These are phyloP conservation scores for Elongisporangium anandrum DNA, from an alignment of 352 stramenopile genomes.

Conservation along the genomic window DNA sequence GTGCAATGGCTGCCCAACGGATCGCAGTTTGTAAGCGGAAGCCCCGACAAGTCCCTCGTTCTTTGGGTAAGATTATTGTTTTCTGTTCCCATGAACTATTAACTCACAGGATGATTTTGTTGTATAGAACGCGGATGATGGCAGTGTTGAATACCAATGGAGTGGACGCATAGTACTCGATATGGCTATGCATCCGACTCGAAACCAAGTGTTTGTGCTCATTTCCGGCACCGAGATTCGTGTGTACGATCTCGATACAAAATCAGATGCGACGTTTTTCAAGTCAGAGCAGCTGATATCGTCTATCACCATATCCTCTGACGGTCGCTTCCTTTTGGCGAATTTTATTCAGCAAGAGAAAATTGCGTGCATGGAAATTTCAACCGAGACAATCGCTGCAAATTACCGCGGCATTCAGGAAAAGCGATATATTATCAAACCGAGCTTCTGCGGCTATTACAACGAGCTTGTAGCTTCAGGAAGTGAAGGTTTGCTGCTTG, in stretches of 20 bases:
- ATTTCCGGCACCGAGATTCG: constrained; percentile 51
- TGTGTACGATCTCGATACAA: constrained; percentile 51
- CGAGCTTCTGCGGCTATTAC: constrained; percentile 50
- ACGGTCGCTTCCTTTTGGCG: constrained; percentile 45
- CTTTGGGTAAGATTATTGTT: constrained; percentile 65
- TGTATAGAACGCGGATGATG: constrained; percentile 42
- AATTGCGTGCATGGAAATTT: constrained; percentile 47
- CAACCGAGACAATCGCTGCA: constrained; percentile 31
- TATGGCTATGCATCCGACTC: constrained; percentile 46
- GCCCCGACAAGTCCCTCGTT: constrained; percentile 65
- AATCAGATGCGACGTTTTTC: constrained; percentile 58
- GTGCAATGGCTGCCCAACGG: constrained; percentile 56
- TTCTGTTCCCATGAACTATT: too few relatives aligned
- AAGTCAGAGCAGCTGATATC: constrained; percentile 51
- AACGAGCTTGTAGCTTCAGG: constrained; percentile 55
- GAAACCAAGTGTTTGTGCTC: constrained; percentile 54
- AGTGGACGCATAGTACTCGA: constrained; percentile 57
- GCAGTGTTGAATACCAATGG: constrained; percentile 62
- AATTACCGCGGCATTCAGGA: constrained; percentile 55
- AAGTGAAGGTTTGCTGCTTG: constrained; percentile 52
- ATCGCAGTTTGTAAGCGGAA: constrained; percentile 65
- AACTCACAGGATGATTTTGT: too few relatives aligned
- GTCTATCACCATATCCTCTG: constrained; percentile 39
- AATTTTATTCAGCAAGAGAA: constrained; percentile 64
- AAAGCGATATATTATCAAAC: constrained; percentile 57